These are phyloP conservation scores for Hanseniaspora sp. DNA, from an alignment of 1,139 yeast genomes.

Conservation along the genomic window DNA sequence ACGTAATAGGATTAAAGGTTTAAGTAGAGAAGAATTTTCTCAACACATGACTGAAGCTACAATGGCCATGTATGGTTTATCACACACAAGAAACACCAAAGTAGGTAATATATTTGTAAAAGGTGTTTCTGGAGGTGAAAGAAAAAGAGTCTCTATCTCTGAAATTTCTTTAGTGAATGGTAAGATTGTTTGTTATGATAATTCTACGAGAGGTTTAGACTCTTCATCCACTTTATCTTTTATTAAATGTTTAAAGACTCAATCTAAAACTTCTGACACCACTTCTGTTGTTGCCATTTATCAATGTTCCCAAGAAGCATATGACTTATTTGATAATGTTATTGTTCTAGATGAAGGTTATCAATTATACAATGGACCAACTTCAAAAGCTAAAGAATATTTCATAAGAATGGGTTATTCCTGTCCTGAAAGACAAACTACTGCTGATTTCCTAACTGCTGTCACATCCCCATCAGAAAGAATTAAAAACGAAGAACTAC, in stretches of 20 bases:
- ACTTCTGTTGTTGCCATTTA: slow-evolving; percentile 55
- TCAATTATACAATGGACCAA: slow-evolving; percentile 37
- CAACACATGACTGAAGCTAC: slow-evolving; percentile 32
- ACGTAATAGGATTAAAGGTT: slow-evolving; percentile 29
- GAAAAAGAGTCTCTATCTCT: slow-evolving; percentile 49
- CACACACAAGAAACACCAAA: slow-evolving; percentile 35
- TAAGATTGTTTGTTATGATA: slow-evolving; percentile 61
- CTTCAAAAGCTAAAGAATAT: slow-evolving; percentile 38
- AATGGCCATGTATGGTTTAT: slow-evolving; percentile 36
- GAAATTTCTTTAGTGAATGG: slow-evolving; percentile 53
- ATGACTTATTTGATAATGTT: slow-evolving; percentile 64
- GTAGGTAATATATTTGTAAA: slow-evolving; percentile 36
- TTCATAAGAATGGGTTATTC: slow-evolving; percentile 47
- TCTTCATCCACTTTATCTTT: slow-evolving; percentile 71
- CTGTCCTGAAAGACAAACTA: slow-evolving; percentile 42
- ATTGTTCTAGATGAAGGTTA: slow-evolving; percentile 44
- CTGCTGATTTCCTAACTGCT: slow-evolving; percentile 44
- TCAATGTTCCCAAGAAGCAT: slow-evolving; percentile 58
- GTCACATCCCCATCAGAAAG: slow-evolving; percentile 30
- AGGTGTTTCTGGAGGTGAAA: slow-evolving; percentile 38
- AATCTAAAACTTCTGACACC: slow-evolving; percentile 47
- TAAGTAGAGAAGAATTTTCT: slow-evolving; percentile 31
- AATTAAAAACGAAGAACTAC: slow-evolving; percentile 28
- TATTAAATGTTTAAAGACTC: slow-evolving; percentile 52
- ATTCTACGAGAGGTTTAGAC: slow-evolving; percentile 66